Percentiles rank a stretch among this genome's conserved stretches.
phyloP scores from a whole-genome alignment of 306 rosid genomes.

The Rosa chinensis region DNA sequence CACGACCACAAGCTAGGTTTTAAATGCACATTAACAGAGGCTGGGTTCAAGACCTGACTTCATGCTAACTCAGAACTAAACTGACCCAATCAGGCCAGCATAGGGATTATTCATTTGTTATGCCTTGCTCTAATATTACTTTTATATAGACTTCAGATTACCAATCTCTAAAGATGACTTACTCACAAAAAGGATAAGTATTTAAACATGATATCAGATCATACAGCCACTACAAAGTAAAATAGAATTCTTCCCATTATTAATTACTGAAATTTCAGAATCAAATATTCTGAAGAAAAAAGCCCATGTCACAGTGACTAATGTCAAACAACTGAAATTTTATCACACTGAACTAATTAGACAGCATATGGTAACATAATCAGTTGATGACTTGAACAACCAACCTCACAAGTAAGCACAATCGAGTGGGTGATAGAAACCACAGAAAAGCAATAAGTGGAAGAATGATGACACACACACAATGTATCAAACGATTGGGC shows the following conservation, averaged over 20 bases:
- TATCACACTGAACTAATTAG: not conserved
- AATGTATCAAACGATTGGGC: not conserved
- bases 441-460: not conserved
- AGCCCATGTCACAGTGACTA: not conserved
- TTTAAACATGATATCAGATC: not conserved
- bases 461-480: not conserved
- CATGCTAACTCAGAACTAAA: not conserved
- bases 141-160: not conserved
- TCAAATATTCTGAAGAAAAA: not conserved
- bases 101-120: not conserved
- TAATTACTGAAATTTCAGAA: not conserved
- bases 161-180: not conserved
- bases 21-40: not conserved
- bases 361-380: not conserved
- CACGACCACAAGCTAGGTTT: not conserved
- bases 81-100: not conserved
- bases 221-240: not conserved
- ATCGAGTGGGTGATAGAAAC: not conserved
- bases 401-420: not conserved
- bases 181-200: not conserved
- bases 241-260: not conserved
- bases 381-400: not conserved
- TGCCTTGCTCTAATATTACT: not conserved
- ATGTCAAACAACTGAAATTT: not conserved
- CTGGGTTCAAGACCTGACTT: not conserved